A percentile compares a stretch with the other conserved stretches of the same genome.
These are phyloP conservation scores for Malassezia dermatis DNA, from an alignment of 1,284 basidiomycete genomes.

Conservation along the genomic window DNA sequence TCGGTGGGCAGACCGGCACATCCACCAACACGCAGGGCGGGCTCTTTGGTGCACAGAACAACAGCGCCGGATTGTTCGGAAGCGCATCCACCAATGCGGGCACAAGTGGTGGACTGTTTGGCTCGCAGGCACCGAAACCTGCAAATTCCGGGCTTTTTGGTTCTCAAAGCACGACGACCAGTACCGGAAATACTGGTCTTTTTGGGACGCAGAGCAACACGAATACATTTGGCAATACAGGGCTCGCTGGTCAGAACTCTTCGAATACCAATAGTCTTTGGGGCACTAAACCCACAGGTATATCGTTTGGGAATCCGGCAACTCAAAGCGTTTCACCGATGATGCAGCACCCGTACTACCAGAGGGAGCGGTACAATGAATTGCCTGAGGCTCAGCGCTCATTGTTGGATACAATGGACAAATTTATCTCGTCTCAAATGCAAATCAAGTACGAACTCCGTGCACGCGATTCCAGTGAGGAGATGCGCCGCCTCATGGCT, in stretches of 20 bases:
- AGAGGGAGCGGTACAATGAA: constrained; percentile 44
- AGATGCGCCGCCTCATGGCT: constrained; percentile 28
- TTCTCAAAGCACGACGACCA: constrained; percentile 5
- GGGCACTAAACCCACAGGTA: neutral
- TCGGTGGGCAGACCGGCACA: neutral
- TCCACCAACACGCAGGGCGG: neutral
- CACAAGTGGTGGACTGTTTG: constrained; percentile 20
- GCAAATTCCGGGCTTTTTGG: constrained; percentile 26
- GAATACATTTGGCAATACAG: constrained; percentile 1
- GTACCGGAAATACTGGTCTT: neutral
- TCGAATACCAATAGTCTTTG: neutral
- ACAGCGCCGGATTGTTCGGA: constrained; percentile 1
- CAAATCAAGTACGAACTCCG: constrained; percentile 32
- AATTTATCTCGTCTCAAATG: constrained; percentile 23
- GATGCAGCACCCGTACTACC: constrained; percentile 29
- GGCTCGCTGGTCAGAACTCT: constrained; percentile 2
- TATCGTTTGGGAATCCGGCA: constrained; percentile 13
- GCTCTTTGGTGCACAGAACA: neutral
- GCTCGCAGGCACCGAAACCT: constrained; percentile 13
- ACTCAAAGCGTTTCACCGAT: constrained; percentile 23
- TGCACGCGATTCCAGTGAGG: constrained; percentile 25
- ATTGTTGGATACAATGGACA: constrained; percentile 40
- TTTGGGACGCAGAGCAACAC: constrained; percentile 2
- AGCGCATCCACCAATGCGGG: neutral
- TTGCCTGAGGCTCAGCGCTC: constrained; percentile 35